Evolutionary conservation across 208 protist species (phyloP).

Genomic region (Wallacemonas collosoma): DNA sequence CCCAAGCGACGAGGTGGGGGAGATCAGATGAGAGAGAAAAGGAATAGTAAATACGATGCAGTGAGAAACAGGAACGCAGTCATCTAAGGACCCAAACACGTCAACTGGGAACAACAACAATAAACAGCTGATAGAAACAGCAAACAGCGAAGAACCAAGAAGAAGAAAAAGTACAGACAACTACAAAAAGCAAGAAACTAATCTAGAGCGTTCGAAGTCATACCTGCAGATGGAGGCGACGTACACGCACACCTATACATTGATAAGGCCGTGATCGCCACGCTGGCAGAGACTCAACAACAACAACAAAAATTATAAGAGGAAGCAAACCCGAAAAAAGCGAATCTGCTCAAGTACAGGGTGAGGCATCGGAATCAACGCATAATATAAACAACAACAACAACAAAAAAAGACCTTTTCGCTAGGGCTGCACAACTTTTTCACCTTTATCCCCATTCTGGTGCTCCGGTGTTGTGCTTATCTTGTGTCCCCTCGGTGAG

Average conservation of each 20-base stretch:
- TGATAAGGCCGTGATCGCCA: no score
- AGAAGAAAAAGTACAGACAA: not conserved
- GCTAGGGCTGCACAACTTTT: no score
- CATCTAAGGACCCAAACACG: no score
- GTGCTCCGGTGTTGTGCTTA: not conserved
- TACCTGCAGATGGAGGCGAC: no score
- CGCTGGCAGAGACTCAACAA: no score
- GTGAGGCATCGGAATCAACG: not conserved
- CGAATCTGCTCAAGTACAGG: no score
- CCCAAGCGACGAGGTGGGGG: no score
- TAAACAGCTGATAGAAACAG: not conserved
- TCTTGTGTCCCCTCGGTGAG: not conserved
- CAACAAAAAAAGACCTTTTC: not conserved
- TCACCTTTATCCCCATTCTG: no score
- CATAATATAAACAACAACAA: not conserved
- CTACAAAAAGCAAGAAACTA: conserved; percentile 17
- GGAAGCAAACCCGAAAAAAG: not conserved
- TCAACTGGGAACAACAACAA: not conserved
- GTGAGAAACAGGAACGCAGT: no score
- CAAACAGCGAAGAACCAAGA: conserved; percentile 1
- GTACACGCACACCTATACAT: no score
- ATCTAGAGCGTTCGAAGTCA: not conserved
- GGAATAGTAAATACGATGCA: no score
- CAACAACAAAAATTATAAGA: not conserved
- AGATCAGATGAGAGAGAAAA: no score